Base-by-base conservation (phyloP, 306 rosid species). In the Rubus parviflorus region DNA sequence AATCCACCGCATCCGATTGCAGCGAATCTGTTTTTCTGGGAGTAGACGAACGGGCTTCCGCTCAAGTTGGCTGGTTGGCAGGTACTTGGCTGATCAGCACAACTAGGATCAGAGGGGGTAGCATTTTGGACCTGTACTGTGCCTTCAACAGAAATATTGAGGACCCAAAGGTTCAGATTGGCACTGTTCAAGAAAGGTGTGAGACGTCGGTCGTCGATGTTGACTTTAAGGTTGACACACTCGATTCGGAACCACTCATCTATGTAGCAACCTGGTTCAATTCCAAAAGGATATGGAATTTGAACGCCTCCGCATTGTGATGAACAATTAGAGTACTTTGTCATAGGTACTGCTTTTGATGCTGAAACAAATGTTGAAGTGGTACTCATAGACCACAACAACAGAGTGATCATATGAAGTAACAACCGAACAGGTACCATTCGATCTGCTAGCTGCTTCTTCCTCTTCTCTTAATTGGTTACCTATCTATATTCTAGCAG, bases 211-310 rank as follows among this genome's bases (percentile, higher is more conserved):
- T n/a, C n/a, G n/a, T n/a, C n/a, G n/a, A n/a, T n/a, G n/a, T n/a
- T n/a, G n/a, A n/a, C n/a, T n/a, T n/a, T n/a, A n/a, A n/a, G n/a
- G n/a, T n/a, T n/a, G n/a, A n/a, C n/a, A n/a, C n/a, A n/a, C n/a
- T n/a, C n/a, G 51, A 74, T 25, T 74, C 23, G 17, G 52, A 74
- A 74, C 77, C 77, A 43, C 3, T 74, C 37, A 7, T 74, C 57
- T 6, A 74, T 15, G 45, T 45, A 74, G 10, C 79, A 47, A 63
- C 43, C 35, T 11, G 14, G 8, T 77, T 66, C 81, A 4, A 68
- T 56, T 37, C 81, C 81, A 15, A 68, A 77, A 68, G 69, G 81
- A 43, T 51, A 56, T 6, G 75, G 70, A 16, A 77, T 68, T 16
- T n/a, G 22, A 25, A 68, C 37, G 3, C 56, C 73, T 43, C 58